These are phyloP conservation scores for Leccinellum luteum DNA, from an alignment of 768 basidiomycete genomes.

Conservation along the genomic window DNA sequence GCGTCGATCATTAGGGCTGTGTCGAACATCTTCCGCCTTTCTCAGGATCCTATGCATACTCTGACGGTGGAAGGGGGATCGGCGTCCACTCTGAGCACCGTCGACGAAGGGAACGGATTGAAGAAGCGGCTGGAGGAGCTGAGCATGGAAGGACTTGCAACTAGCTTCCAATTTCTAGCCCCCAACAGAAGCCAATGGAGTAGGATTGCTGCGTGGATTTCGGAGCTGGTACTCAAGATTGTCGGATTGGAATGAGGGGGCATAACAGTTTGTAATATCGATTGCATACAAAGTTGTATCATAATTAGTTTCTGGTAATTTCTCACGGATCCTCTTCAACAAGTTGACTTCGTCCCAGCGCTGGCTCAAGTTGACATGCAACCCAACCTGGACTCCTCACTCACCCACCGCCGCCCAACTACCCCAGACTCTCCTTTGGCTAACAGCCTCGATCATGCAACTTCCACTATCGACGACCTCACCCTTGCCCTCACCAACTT, in stretches of 20 bases:
- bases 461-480: constrained; percentile 74
- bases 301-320: constrained; percentile 5
- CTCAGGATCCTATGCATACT: constrained; percentile 51
- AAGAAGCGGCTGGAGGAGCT: constrained; percentile 63
- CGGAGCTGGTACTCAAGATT: constrained; percentile 53
- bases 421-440: constrained; percentile 52
- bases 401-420: constrained; percentile 38
- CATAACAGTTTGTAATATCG: constrained; percentile 22
- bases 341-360: not conserved
- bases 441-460: constrained; percentile 50
- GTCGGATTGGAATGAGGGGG: constrained; percentile 35
- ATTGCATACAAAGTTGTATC: constrained; percentile 10
- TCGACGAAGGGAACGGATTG: constrained; percentile 51
- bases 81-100: constrained; percentile 59
- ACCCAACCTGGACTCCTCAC: constrained; percentile 9
- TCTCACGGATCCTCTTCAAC: constrained; percentile 13
- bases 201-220: constrained; percentile 75
- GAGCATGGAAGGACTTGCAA: constrained; percentile 73
- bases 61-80: constrained; percentile 47
- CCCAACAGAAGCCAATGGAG: constrained; percentile 52
- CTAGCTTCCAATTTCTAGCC: constrained; percentile 67
- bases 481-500: constrained; percentile 70
- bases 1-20: constrained; percentile 66
- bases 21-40: constrained; percentile 73
- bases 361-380: constrained; percentile 27